Base-by-base conservation (phyloP, 805 yeast genomes). In the Pichia sporocuriosa region DNA sequence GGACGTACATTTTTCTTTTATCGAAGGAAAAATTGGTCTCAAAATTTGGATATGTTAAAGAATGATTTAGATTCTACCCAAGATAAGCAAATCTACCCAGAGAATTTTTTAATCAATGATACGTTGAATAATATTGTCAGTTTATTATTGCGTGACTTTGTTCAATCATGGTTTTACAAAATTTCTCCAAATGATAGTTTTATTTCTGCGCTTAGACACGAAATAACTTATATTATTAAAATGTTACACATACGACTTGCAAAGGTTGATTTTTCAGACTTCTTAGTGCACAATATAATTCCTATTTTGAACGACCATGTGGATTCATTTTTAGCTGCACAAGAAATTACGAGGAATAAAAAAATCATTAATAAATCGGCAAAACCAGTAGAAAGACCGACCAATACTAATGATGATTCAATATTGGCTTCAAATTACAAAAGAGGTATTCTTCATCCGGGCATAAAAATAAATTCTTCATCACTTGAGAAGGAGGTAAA, bases 291-390 rank as follows among this genome's bases (percentile, higher is more conserved):
- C 24, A 69, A 70, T 34, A 27, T 84, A 0, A 42, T 84, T 6
- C 96, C 96, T 0, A 51, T 81, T 1, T 6, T 86, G 1, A 79
- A 84, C 1, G 73, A 70, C 11, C 95, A 88, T 56, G 71, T 81
- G 44, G 62, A 66, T 7, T 63, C 65, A 7, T 84, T 70, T 53
- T 62, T 72, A 3, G 49, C 51, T 26, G 75, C 77, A 0, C 67
- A 65, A 25, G 71, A 66, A 12, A 33, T 53, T 1, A 67, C 65
- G 2, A 42, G 54, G 26, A 56, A 61, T 38, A 56, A 48, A 41
- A 51, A 55, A 42, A 40, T 56, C 0, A 40, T 47, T 13, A 32
- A 46, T 13, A 38, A 39, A 30, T 22, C 27, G 4, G 37, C 54
- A 0, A 35, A 54, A 29, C 47, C 51, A 21, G 54, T 39, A 3